Base-by-base conservation (phyloP, 2,329 filamentous ascomycete species). In the Venturia carpophila region DNA sequence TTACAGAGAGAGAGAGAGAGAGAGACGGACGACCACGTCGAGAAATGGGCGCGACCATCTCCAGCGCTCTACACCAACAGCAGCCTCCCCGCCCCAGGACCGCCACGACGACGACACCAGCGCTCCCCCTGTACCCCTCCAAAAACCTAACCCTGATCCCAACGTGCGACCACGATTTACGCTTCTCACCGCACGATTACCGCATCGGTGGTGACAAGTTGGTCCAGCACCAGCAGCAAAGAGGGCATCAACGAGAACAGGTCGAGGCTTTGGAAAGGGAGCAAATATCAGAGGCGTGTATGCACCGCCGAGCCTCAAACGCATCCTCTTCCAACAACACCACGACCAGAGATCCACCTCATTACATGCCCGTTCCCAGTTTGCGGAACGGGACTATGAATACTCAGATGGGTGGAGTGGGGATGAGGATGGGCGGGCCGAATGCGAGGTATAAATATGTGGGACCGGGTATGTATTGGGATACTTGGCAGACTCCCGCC, bases 381-480 rank as follows among this genome's bases (percentile, higher is more conserved):
- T 15, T 9, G 11, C 3, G 27, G 24, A 11, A 10, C 15, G 62
- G 21, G 24, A 34, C n/a, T 9, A 49, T n/a, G 15, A 37, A 49
- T 10, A 21, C 9, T 43, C 30, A n/a, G 15, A 37, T 17, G 3
- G 30, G 30, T 34, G 30, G 30, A 3, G 30, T 34, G 30, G 27
- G 47, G 15, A 47, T 47, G 21, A 34, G 47, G 1, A 19, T 43
- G 13, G 47, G 63, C 21, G 37, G 60, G 0, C 30, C 30, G 17
- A 58, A 34, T 37, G 52, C 52, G 5, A 19, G 52, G 30, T 58
- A 34, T 13, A 58, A 58, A 30, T 58, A 37, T n/a, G 52, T 58
- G 19, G 52, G 52, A 58, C 52, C 52, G 52, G 52, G 52, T 37
- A n/a, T 58, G 52, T 58, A 58, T 37, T 58, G 52, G 52, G 52